Conservation (phyloP, 1,284 basidiomycete species). For the Sanguinoderma infundibulare region DNA sequence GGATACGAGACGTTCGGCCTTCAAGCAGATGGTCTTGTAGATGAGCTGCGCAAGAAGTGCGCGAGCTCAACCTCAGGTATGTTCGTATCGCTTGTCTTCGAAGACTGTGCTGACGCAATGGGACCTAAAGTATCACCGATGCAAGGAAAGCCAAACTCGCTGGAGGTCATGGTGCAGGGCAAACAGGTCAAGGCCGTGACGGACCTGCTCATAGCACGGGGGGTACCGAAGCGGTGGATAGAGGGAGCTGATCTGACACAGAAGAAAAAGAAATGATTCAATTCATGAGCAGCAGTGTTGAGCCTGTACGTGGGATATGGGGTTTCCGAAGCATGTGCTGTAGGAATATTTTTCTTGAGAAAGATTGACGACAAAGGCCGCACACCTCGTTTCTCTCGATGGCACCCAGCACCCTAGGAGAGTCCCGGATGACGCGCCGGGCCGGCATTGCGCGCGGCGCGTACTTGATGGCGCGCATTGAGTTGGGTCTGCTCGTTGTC, state of each 20-base stretch:
- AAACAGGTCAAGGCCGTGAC: constrained; percentile 72
- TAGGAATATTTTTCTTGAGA: no score
- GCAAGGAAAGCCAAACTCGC: constrained; percentile 54
- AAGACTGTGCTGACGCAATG: neutral
- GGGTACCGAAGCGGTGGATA: constrained; percentile 84
- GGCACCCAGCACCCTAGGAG: no score
- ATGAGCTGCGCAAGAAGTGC: constrained; percentile 77
- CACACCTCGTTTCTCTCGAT: no score
- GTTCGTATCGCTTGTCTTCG: constrained; percentile 3
- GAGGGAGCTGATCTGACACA: constrained; percentile 49
- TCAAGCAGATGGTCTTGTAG: constrained; percentile 73
- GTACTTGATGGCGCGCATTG: no score
- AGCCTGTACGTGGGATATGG: no score
- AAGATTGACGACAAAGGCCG: no score
- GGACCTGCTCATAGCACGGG: constrained; percentile 67
- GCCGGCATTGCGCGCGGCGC: no score
- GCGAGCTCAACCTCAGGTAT: constrained; percentile 79
- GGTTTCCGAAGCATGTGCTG: no score
- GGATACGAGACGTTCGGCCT: constrained; percentile 81
- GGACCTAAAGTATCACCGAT: constrained; percentile 54
- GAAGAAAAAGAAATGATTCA: constrained; percentile 43
- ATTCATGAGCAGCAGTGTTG: neutral
- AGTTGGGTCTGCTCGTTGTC: neutral
- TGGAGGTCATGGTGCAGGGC: constrained; percentile 84
- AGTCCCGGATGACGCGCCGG: no score